Evolutionary conservation across 1,284 basidiomycete species (phyloP), one percentile per base, ranked within the genome.

Genomic region (Ustilago crameri): DNA sequence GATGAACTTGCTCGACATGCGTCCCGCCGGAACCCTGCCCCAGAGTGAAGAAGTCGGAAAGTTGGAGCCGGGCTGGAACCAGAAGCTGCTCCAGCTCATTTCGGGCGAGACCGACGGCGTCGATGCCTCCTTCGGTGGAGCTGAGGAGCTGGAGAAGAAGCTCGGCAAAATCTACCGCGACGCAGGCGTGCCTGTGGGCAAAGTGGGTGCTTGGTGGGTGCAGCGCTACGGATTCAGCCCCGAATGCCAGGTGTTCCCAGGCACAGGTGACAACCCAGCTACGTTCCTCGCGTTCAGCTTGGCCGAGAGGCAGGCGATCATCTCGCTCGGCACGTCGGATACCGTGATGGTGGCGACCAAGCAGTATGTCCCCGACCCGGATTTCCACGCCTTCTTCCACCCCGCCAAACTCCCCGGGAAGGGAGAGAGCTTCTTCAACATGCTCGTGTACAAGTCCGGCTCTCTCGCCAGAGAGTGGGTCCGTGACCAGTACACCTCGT

Each of bases 191-290:
- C 87, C 87, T 9, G 86, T 88, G 35, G 92, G 92, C 5, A 87
- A 84, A 46, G 87, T 94, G 35, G 87, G 87, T 46, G 75, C 80
- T 3, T 95, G 90, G 88, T 94, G 91, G 88, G 87, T 89, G 10
- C 81, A 89, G 61, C 86, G 89, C 60, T 94, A 90, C 87, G 91
- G 91, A 2, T 91, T 95, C 82, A 86, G 84, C 37, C n/a, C 76
- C 88, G 91, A 90, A 26, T 95, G 93, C 77, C 85, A 90, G 44
- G 87, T 96, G 54, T 90, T 91, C 14, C 91, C 92, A 0, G 92
- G 93, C 77, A 95, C 93, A 0, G 93, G 93, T 12, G 93, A 96
- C 83, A 96, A 96, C 82, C 91, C 93, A 3, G 92, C 92, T 1
- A 93, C 92, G 3, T 89, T 95, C 65, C 87, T 93, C 45, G 89